Evolutionary conservation across 805 yeast genomes (phyloP).

Genomic region (Komagataella populi): DNA sequence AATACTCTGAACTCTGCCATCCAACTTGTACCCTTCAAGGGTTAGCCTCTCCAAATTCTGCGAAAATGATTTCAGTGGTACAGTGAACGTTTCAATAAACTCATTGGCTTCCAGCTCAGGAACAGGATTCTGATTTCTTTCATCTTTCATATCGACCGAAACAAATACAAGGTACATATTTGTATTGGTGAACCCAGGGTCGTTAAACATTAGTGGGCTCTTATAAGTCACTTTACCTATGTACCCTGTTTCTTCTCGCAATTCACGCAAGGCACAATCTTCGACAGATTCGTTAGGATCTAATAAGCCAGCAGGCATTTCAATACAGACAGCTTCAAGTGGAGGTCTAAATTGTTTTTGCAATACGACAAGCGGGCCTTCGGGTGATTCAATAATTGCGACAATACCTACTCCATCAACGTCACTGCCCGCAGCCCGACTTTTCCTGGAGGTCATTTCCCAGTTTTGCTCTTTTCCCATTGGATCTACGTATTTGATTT

Average conservation of each 20-base stretch:
- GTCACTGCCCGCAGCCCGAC: conserved; percentile 47
- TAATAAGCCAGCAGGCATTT: conserved; percentile 89
- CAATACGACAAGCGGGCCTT: conserved; percentile 38
- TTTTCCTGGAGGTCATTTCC: conserved; percentile 82
- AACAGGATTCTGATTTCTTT: conserved; percentile 53
- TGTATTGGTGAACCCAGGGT: conserved; percentile 76
- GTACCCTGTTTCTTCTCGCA: conserved; percentile 89
- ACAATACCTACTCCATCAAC: conserved; percentile 89
- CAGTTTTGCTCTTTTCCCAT: conserved; percentile 60
- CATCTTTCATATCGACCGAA: conserved; percentile 55
- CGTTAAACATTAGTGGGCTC: conserved; percentile 25
- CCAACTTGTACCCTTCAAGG: conserved; percentile 61
- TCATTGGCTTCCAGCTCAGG: conserved; percentile 82
- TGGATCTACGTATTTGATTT: conserved; percentile 62
- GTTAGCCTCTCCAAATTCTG: conserved; percentile 36
- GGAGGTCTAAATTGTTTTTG: conserved; percentile 95
- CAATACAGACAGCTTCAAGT: conserved; percentile 75
- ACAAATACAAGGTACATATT: conserved; percentile 71
- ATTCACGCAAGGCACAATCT: conserved; percentile 75
- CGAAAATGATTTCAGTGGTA: conserved; percentile 48
- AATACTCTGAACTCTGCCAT: conserved; percentile 77
- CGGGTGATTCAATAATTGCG: conserved; percentile 45
- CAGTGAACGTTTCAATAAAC: conserved; percentile 77
- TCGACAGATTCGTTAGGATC: conserved; percentile 74
- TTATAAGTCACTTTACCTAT: conserved; percentile 40